Evolutionary conservation across 768 basidiomycete species (phyloP).

Genomic region (Pilatotrama ljubarskyi): DNA sequence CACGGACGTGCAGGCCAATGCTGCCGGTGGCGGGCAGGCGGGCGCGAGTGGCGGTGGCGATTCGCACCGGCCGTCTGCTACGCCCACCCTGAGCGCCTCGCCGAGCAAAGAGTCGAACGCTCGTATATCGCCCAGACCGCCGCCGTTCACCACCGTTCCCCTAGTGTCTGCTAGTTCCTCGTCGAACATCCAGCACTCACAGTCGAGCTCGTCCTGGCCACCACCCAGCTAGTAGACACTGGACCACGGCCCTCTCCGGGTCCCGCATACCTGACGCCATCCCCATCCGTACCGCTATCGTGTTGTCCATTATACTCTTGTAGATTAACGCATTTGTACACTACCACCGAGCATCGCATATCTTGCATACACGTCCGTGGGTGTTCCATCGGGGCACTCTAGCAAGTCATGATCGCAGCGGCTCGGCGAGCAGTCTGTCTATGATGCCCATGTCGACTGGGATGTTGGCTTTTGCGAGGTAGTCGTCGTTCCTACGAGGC

Average conservation of each 20-base stretch:
- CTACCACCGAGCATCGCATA: constrained; percentile 14
- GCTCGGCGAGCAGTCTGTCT: constrained; percentile 37
- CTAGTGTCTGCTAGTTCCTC: constrained; percentile 11
- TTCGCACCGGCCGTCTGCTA: constrained; percentile 27
- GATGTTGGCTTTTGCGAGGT: constrained; percentile 44
- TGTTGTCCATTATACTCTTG: constrained; percentile 22
- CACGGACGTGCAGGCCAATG: constrained; percentile 21
- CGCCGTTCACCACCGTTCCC: constrained; percentile 28
- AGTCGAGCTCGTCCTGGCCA: not conserved
- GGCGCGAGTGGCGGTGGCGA: not conserved
- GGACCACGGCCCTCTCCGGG: not conserved
- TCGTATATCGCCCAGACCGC: constrained; percentile 26
- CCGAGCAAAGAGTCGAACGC: constrained; percentile 32
- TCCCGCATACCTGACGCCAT: constrained; percentile 8
- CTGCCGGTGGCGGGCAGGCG: not conserved
- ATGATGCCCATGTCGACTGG: constrained; percentile 42
- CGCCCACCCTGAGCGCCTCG: constrained; percentile 31
- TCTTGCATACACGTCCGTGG: constrained; percentile 7
- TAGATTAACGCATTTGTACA: constrained; percentile 23
- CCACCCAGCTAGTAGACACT: constrained; percentile 7
- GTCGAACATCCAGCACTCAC: not conserved
- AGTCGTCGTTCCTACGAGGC: constrained; percentile 50
- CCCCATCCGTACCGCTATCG: constrained; percentile 21
- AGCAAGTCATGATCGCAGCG: not conserved
- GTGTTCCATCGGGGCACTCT: not conserved